Evolutionary conservation across 2,329 filamentous ascomycete species (phyloP).

Genomic region (Knoxdaviesia proteae): DNA sequence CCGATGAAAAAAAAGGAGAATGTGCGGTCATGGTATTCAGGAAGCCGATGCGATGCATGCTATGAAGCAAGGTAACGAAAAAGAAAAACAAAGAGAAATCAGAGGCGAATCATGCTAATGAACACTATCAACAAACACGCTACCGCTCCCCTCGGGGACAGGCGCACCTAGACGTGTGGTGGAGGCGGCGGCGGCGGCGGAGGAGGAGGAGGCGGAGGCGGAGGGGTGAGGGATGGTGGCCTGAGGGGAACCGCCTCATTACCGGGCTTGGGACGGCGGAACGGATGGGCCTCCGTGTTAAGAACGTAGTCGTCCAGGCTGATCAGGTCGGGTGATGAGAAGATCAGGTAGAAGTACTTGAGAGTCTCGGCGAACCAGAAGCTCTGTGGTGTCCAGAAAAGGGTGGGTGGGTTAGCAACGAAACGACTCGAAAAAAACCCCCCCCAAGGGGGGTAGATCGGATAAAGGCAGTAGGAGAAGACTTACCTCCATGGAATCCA

Average conservation of each 20-base stretch:
- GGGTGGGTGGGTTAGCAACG: slow-evolving; percentile 3
- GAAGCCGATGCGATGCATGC: slow-evolving; percentile 1
- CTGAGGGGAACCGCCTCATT: no score
- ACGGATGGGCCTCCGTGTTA: slow-evolving; percentile 31
- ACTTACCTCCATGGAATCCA: slow-evolving; percentile 41
- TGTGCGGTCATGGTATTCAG: no score
- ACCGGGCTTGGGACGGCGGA: slow-evolving; percentile 9
- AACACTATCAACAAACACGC: no score
- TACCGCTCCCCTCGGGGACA: no score
- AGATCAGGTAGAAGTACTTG: slow-evolving; percentile 58
- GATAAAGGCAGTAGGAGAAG: slow-evolving; percentile 1
- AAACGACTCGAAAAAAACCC: slow-evolving; percentile 2
- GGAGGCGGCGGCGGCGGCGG: neutral
- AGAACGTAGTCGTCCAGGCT: slow-evolving; percentile 48
- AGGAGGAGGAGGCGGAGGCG: neutral
- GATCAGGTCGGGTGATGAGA: slow-evolving; percentile 40
- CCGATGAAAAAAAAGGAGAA: no score
- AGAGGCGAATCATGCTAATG: neutral
- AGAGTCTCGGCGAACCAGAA: slow-evolving; percentile 57
- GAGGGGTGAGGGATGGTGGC: neutral
- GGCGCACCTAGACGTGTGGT: no score
- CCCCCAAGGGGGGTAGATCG: slow-evolving; percentile 6
- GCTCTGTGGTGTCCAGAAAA: slow-evolving; percentile 22
- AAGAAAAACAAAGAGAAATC: neutral
- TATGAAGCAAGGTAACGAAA: neutral